phyloP scores from a whole-genome alignment of 768 basidiomycete genomes.

The Suillus hirtellus region DNA sequence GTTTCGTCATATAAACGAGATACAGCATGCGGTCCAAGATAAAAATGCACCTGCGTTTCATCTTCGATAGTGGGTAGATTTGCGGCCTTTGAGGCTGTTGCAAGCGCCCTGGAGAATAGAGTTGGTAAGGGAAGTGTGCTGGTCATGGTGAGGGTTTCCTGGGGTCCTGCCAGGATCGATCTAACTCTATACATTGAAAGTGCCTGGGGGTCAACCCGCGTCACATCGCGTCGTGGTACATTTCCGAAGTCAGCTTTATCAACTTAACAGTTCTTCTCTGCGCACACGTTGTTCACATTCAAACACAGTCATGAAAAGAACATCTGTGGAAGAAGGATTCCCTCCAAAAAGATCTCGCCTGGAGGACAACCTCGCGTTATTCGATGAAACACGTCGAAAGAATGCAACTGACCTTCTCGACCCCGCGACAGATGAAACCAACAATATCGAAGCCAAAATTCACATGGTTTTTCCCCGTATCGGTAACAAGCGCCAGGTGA shows the following conservation, averaged over 20 bases:
- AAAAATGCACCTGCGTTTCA: conserved; percentile 42
- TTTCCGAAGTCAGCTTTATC: not conserved
- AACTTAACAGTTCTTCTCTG: not conserved
- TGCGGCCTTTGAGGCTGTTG: conserved; percentile 38
- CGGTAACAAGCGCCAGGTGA: conserved; percentile 30
- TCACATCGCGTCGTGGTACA: not conserved
- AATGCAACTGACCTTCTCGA: conserved; percentile 35
- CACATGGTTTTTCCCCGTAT: conserved; percentile 47
- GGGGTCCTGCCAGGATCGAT: conserved; percentile 5
- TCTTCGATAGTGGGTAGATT: conserved; percentile 43
- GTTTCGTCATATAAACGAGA: conserved; percentile 13
- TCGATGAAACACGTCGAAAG: conserved; percentile 30
- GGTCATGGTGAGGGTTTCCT: conserved; percentile 12
- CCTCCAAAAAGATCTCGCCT: conserved; percentile 5
- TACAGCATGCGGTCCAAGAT: not conserved
- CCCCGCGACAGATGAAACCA: conserved; percentile 31
- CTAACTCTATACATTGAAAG: not conserved
- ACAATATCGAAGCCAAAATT: conserved; percentile 43
- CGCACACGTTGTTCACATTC: not conserved
- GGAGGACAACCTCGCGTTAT: conserved; percentile 13
- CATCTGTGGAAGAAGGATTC: conserved; percentile 2
- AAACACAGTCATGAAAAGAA: conserved; percentile 9
- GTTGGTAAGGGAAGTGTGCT: conserved; percentile 34
- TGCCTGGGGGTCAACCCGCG: conserved; percentile 17
- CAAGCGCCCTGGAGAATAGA: conserved; percentile 43